phyloP scores from a whole-genome alignment of 2,329 filamentous ascomycete genomes.

The Tolypocladium ovalisporum region DNA sequence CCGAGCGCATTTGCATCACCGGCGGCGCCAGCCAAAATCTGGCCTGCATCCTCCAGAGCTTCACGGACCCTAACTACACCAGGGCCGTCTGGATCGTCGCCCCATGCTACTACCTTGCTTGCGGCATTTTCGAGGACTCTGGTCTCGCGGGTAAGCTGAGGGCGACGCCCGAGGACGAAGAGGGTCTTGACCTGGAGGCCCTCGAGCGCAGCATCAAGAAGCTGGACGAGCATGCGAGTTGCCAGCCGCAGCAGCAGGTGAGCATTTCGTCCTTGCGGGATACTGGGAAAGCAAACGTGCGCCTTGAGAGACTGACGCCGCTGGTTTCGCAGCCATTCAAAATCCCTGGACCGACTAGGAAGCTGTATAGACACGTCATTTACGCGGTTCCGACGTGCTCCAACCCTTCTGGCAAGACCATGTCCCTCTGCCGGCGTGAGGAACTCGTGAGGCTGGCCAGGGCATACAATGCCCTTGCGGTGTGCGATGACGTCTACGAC shows the following conservation, averaged over 20 bases:
- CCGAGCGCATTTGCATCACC: conserved; percentile 64
- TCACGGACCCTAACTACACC: conserved; percentile 68
- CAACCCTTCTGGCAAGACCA: conserved; percentile 79
- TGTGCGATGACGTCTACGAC: conserved; percentile 92
- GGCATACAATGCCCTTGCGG: conserved; percentile 67
- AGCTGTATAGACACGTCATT: conserved; percentile 78
- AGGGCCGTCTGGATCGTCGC: conserved; percentile 68
- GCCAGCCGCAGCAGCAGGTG: conserved; percentile 5
- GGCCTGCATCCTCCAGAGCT: conserved; percentile 66
- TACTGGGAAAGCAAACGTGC: neutral
- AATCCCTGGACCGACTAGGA: conserved; percentile 45
- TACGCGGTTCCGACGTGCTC: conserved; percentile 83
- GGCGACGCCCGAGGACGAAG: conserved; percentile 64
- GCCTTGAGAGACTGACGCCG: neutral
- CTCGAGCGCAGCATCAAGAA: conserved; percentile 17
- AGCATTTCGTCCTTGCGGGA: neutral
- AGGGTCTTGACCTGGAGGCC: conserved; percentile 61
- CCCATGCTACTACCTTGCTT: conserved; percentile 77
- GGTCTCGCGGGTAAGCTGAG: conserved; percentile 58
- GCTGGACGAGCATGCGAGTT: conserved; percentile 15
- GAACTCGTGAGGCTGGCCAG: conserved; percentile 67
- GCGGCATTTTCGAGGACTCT: conserved; percentile 73
- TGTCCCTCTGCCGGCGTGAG: conserved; percentile 57
- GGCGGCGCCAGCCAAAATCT: conserved; percentile 80
- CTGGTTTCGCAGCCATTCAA: conserved; percentile 40